A percentile compares a stretch with the other conserved stretches of the same genome.
phyloP scores from a whole-genome alignment of 768 basidiomycete species.

The Agrocybe pediades region DNA sequence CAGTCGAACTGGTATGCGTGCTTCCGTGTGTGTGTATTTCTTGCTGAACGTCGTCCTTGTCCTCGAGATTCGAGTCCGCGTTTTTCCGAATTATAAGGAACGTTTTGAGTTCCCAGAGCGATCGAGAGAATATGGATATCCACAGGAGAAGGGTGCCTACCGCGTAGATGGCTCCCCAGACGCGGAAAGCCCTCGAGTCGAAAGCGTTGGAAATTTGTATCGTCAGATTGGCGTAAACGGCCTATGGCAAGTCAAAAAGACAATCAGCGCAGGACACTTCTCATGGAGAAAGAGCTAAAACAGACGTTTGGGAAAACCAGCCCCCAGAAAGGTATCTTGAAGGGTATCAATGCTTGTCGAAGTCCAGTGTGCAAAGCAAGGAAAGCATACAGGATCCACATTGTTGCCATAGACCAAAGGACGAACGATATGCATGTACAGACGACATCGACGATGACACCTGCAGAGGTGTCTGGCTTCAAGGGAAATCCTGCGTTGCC shows the following conservation, averaged over 20 bases:
- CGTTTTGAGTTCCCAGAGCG: slow-evolving; percentile 30
- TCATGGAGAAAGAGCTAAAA: no score
- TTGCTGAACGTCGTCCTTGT: not conserved
- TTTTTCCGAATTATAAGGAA: slow-evolving; percentile 12
- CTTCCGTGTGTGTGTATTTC: not conserved
- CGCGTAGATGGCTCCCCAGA: slow-evolving; percentile 60
- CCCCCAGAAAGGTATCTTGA: slow-evolving; percentile 65
- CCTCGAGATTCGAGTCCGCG: not conserved
- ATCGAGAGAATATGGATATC: slow-evolving; percentile 47
- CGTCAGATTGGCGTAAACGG: slow-evolving; percentile 68
- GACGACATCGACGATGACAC: slow-evolving; percentile 41
- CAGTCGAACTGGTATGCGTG: not conserved
- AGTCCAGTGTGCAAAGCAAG: slow-evolving; percentile 48
- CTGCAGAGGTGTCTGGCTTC: slow-evolving; percentile 19
- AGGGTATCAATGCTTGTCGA: slow-evolving; percentile 44
- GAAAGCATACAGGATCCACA: slow-evolving; percentile 62
- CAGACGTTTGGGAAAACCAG: slow-evolving; percentile 69
- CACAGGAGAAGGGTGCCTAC: slow-evolving; percentile 53
- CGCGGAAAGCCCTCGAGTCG: slow-evolving; percentile 54
- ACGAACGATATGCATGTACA: slow-evolving; percentile 50
- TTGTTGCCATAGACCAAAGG: slow-evolving; percentile 63
- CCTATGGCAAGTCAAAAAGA: slow-evolving; percentile 11
- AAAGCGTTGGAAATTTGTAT: slow-evolving; percentile 51
- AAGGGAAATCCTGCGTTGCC: slow-evolving; percentile 9
- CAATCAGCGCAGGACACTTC: no score